Evolutionary conservation across 257 asterid genomes (phyloP), one percentile per base, ranked within the genome.

Genomic region (Hygrophila difformis): DNA sequence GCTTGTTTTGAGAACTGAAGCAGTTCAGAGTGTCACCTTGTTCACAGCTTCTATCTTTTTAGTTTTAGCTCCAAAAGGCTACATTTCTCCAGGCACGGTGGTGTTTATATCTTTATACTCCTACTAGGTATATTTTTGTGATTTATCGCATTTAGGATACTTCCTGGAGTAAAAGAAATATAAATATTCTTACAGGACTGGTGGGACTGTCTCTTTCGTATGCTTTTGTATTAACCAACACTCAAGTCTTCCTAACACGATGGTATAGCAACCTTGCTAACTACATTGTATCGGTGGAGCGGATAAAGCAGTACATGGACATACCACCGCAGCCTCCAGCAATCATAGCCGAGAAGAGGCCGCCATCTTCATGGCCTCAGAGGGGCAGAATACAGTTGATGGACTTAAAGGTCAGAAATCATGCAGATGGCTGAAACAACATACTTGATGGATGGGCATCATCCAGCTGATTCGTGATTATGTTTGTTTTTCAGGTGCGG

Each of bases 141-240:
- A n/a, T n/a, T n/a, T n/a, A n/a, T n/a, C n/a, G n/a, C n/a, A n/a
- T n/a, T n/a, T n/a, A n/a, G n/a, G n/a, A n/a, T n/a, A n/a, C n/a
- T n/a, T n/a, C n/a, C n/a, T n/a, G n/a, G n/a, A n/a, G n/a, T n/a
- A n/a, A n/a, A n/a, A n/a, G n/a, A n/a, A n/a, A n/a, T n/a, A n/a
- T n/a, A 26, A 26, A 26, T 8, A 26, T 26, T 26, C 8, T 26
- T 37, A 38, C 73, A 84, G 95, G 95, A 4, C 71, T 84, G 8
- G 76, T 84, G 31, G 95, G 95, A 24, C 84, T 84, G 12, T 78
- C 87, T 23, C 80, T 84, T 55, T 84, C 93, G 0, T 84, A 81
- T 56, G 93, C 87, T 12, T 68, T 84, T 55, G 60, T 76, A 9
- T 62, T 84, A 21, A 63, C 80, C 12, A 47, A 40, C 33, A 63